Evolutionary conservation across 306 rosid species (phyloP), one percentile per base, ranked within the genome.

Genomic region (Sechiopsis laciniata): DNA sequence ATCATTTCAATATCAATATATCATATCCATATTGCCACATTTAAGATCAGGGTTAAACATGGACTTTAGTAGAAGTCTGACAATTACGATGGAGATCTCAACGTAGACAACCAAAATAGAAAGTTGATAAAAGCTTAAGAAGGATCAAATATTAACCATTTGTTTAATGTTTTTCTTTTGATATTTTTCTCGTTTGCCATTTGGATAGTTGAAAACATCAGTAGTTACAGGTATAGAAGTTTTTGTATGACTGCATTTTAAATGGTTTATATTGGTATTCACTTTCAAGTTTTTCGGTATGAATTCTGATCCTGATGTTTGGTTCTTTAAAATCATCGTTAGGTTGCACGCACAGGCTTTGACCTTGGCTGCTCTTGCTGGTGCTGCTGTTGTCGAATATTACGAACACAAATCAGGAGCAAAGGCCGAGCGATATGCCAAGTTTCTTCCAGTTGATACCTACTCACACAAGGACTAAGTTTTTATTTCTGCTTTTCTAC

Each of bases 291-390:
- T 59, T 29, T 29, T 61, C 17, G 22, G 64, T 11, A 6, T 29
- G 67, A 61, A 4, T 7, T 61, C 40, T 26, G 42, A 62, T 62
- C 14, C 53, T 17, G 65, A 54, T 72, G 19, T 74, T 74, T 42
- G 75, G 76, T 14, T 26, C 29, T 10, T 51, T 7, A 13, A 6
- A 26, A 72, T 53, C 59, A 50, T 16, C 67, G 50, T 78, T 88
- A 95, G 97, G 96, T 80, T 95, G 82, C 92, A 95, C 40, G 99
- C 97, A 2, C 99, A 95, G 90, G 99, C 92, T 75, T 82, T 91
- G 16, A 95, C 99, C 1, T 85, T 95, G 5, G 97, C 92, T 17
- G 99, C 97, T 42, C 75, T 95, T 51, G 90, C 90, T 0, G 99
- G 97, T 19, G 95, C 95, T 12, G 99, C 97, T 5, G 83, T 82